Percentiles rank a stretch among this genome's conserved stretches.
These are phyloP conservation scores for Carex parvula DNA, from an alignment of 176 grass and related monocot genomes.

Conservation along the genomic window DNA sequence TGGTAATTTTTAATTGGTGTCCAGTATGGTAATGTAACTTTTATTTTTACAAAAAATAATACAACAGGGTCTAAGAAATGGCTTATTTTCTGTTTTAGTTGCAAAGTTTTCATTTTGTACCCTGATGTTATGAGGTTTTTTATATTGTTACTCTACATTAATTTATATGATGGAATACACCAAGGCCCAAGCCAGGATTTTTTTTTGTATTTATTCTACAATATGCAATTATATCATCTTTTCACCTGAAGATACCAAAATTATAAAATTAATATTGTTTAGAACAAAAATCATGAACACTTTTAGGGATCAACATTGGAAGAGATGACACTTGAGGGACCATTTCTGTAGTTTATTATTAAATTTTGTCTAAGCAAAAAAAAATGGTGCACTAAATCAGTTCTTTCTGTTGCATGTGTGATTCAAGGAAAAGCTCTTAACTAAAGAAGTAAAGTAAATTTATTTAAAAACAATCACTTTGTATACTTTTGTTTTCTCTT, in stretches of 20 bases:
- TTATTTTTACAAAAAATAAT: background rate
- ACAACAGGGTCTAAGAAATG: background rate
- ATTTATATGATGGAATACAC: background rate
- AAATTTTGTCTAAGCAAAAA: background rate
- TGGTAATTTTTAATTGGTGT: background rate
- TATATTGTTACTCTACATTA: too few species aligned
- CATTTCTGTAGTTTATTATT: background rate
- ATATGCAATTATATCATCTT: too few species aligned
- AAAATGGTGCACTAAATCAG: background rate
- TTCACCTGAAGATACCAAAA: background rate
- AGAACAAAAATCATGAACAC: background rate
- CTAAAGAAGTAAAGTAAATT: background rate
- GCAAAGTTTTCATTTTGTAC: too few species aligned
- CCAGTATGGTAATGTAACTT: background rate
- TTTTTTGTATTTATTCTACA: background rate
- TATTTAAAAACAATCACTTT: constrained; percentile 5
- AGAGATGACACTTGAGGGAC: background rate
- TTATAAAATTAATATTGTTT: background rate
- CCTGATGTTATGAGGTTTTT: too few species aligned
- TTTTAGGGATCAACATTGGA: background rate
- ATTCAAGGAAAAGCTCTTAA: background rate
- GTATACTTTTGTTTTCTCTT: background rate
- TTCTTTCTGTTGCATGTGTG: background rate
- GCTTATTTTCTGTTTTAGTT: background rate
- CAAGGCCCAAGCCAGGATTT: background rate